Base-by-base conservation (phyloP, 441 rosid genomes). In the Aleurites moluccanus region DNA sequence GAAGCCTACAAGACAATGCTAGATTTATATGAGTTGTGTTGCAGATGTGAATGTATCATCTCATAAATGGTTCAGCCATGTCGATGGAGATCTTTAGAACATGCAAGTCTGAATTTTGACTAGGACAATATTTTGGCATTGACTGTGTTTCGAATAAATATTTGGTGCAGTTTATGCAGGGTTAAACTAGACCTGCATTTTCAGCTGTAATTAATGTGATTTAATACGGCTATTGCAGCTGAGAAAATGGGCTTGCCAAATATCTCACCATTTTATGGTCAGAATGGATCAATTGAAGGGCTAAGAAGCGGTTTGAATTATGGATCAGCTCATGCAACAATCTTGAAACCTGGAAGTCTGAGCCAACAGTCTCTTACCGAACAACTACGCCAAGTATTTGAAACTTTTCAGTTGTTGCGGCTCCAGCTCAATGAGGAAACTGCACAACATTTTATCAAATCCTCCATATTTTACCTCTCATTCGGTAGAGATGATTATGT, bases 401-500 rank as follows among this genome's bases (percentile, higher is more conserved):
- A 90, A 77, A 88, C 92, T 16, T 76, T 87, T 60, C 91, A 90
- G 77, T 69, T 90, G 50, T 70, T 88, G 72, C 83, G 81, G 77
- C 88, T 90, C 27, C 83, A 86, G 62, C 80, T 88, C 1, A 70
- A 83, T 0, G 80, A 78, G 64, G 79, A 76, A 38, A 69, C 23
- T 44, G 82, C 87, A 23, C 76, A 64, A 9, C 40, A 64, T 14
- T 82, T 80, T 42, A 71, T 86, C 68, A 68, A 77, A 71, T 87
- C 92, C 38, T 85, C 94, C 11, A 21, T 88, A 13, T 79, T 86
- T 59, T 90, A 85, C 88, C 92, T 90, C 44, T 87, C 94, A 10
- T 90, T 90, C 50, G 94, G 94, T 52, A 87, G 83, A 81, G 88
- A 90, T 11, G 92, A 90, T 73, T 90, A 87, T 70, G 72, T 80